Evolutionary conservation across 2,329 filamentous ascomycete genomes (phyloP).

Genomic region (Hyphodiscus sp.): DNA sequence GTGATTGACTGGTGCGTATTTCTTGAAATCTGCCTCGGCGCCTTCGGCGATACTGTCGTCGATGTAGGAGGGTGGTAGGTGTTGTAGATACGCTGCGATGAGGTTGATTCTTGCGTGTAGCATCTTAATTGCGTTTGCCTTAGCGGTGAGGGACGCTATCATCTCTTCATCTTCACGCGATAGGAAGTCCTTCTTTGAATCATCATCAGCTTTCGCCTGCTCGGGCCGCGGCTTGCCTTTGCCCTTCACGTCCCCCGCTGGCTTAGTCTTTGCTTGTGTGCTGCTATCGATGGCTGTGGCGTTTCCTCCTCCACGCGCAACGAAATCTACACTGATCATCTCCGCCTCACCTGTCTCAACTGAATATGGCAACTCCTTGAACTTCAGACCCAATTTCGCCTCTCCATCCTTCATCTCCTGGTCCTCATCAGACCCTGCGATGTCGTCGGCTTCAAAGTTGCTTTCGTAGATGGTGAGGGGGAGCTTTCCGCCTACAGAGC

Average conservation of each 20-base stretch:
- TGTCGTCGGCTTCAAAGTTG: slow-evolving; percentile 64
- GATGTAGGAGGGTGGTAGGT: slow-evolving; percentile 60
- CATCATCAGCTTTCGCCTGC: slow-evolving; percentile 26
- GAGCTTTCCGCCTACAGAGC: slow-evolving; percentile 67
- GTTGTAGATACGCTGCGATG: slow-evolving; percentile 69
- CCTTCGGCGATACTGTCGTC: slow-evolving; percentile 36
- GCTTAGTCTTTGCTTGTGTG: slow-evolving; percentile 21
- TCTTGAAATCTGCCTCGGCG: slow-evolving; percentile 20
- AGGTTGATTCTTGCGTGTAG: slow-evolving; percentile 71
- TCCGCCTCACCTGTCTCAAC: slow-evolving; percentile 94
- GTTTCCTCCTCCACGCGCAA: slow-evolving; percentile 77
- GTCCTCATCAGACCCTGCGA: slow-evolving; percentile 49
- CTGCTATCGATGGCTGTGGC: slow-evolving; percentile 53
- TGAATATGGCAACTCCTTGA: slow-evolving; percentile 76
- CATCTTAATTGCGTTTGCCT: slow-evolving; percentile 91
- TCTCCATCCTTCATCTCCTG: slow-evolving; percentile 66
- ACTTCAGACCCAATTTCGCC: slow-evolving; percentile 56
- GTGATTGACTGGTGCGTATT: slow-evolving; percentile 41
- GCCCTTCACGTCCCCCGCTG: slow-evolving; percentile 19
- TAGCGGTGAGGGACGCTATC: slow-evolving; percentile 67
- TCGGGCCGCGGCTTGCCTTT: slow-evolving; percentile 25
- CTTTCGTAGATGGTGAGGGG: slow-evolving; percentile 90
- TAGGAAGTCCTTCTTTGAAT: slow-evolving; percentile 40
- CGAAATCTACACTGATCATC: slow-evolving; percentile 95
- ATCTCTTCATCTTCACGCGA: slow-evolving; percentile 55